Evolutionary conservation across 306 rosid species (phyloP), one percentile per base, ranked within the genome.

Genomic region (Medicago lupulina): DNA sequence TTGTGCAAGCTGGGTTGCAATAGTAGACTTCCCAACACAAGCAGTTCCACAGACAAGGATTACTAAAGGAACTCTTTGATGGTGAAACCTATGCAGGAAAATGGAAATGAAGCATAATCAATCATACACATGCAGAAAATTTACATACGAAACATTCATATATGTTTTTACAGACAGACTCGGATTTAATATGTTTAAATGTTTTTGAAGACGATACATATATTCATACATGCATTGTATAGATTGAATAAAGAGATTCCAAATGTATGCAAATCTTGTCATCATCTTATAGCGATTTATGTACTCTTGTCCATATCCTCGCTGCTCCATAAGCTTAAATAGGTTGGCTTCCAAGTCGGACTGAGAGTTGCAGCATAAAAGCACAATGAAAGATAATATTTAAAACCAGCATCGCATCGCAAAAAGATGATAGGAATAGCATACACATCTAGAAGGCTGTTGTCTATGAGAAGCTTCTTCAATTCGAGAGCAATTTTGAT

Each of bases 21-120:
- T 88, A 80, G 98, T 94, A 55, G 98, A 94, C 89, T 92, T 92
- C 79, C 98, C 98, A 23, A 91, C 96, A 86, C 98, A 92, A 57
- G 98, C 96, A 63, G 97, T 91, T 85, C 98, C 98, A 78, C 98
- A 94, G 8, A 94, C 97, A 85, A 94, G 98, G 80, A 94, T 88
- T 72, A 94, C 97, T 49, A 94, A 76, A 58, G 98, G 97, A 70
- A 94, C 98, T 77, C 97, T 83, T 82, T 92, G 98, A 85, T 94
- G 97, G 83, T 94, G 98, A 89, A 94, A 94, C 73, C 98, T 94
- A 70, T 55, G 44, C 55, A 70, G 34, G 10, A 77, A 60, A 79
- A 77, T 50, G 67, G 53, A 57, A 74, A 18, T 50, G 69, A 58
- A 62, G 40, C 6, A 34, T 49, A 59, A 63, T 39, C 53, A 59